Conservation (phyloP, 768 basidiomycete species). For the Suillus sp. region DNA sequence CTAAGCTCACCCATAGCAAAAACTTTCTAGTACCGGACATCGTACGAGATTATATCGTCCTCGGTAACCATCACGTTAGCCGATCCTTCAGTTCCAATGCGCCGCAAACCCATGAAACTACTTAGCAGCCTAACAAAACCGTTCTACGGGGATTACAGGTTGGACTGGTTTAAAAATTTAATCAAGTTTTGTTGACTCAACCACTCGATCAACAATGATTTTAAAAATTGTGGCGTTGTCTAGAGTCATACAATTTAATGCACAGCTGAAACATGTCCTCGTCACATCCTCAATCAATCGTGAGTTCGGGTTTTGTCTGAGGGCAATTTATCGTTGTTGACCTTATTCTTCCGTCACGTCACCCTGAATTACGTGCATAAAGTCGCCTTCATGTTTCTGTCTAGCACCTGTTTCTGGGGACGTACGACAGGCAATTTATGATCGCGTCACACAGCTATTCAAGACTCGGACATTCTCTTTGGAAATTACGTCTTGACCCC, state of each 20-base stretch:
- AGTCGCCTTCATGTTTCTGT: conserved; percentile 5
- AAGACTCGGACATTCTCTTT: neutral
- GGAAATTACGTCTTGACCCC: neutral
- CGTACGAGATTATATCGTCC: neutral
- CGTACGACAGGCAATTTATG: neutral
- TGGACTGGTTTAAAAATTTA: neutral
- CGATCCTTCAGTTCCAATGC: neutral
- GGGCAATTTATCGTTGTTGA: neutral
- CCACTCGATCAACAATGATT: neutral
- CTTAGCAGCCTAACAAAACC: neutral
- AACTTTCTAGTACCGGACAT: neutral
- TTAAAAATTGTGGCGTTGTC: neutral
- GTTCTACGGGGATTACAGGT: too few relatives aligned
- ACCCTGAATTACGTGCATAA: neutral
- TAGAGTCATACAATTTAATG: neutral
- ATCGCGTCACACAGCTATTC: neutral
- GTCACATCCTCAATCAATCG: neutral
- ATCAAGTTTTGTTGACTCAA: neutral
- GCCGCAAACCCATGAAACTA: neutral
- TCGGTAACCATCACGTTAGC: neutral
- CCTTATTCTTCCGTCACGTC: neutral
- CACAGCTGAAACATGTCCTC: neutral
- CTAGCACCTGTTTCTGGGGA: neutral
- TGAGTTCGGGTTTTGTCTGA: neutral
- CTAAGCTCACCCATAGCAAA: neutral